Evolutionary conservation across 768 basidiomycete species (phyloP), one percentile per base, ranked within the genome.

Genomic region (Tylopilus intermedius): DNA sequence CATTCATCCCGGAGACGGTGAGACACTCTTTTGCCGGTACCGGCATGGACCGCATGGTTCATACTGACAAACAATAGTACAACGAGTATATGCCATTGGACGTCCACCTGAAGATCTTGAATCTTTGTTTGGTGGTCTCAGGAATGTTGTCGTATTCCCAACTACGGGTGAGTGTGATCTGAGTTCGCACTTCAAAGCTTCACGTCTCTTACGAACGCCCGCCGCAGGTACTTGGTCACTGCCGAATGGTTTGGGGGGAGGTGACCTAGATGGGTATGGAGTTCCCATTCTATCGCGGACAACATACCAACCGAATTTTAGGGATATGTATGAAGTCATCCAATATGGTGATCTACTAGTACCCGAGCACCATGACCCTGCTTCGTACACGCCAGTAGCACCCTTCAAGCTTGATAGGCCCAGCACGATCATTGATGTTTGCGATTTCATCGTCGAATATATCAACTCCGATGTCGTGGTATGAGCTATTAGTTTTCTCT

Each of bases 401-500:
- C 67, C 77, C 1, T 69, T 67, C 41, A 67, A 63, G 4, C 67
- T 84, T 21, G 60, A 59, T 11, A 69, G 77, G 15, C 74, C 79
- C 8, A 80, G 81, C 50, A 80, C 75, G 0, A 77, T 89, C 5
- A 73, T 83, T 1, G 87, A 90, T 58, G 81, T 92, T 13, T 87
- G 86, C 55, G 76, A 92, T 51, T 92, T 93, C 59, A 72, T 93
- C 22, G 81, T 90, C 13, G 83, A 92, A 59, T 93, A 91, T 50
- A 89, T 93, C 63, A 78, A 88, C 56, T 89, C 88, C 0, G 88
- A 92, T 61, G 79, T 90, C 40, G 68, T 90, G 76, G 88, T 89
- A 68, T 18, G 77, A 62, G 3, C 38, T 7, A 21, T 15, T 7
- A 1, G 4, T 32, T 30, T 18, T 46, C 35, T 22, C 14, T 24